Evolutionary conservation across 352 stramenopile species (phyloP).

Genomic region (Blastocystis sp.): DNA sequence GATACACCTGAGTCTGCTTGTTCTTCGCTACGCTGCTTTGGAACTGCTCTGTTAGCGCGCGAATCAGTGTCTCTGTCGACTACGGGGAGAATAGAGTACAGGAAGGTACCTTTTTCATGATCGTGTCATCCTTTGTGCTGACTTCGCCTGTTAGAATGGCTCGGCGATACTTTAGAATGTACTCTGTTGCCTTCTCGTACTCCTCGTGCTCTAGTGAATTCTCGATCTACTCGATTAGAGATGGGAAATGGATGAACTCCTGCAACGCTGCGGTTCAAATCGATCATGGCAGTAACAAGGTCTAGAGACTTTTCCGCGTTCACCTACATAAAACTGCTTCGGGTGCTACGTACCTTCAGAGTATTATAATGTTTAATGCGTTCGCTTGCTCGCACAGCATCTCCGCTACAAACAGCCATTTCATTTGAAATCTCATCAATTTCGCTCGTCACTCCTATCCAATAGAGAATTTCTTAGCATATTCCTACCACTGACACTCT

Average conservation of each 20-base stretch:
- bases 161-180: slow-evolving; percentile 44
- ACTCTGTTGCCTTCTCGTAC: slow-evolving; percentile 58
- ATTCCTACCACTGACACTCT: not conserved
- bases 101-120: slow-evolving; percentile 37
- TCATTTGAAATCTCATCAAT: slow-evolving; percentile 6
- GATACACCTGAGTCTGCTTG: slow-evolving; percentile 20
- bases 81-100: not conserved
- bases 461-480: not conserved
- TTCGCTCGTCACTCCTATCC: not conserved
- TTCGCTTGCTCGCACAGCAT: slow-evolving; percentile 29
- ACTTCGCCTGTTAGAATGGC: slow-evolving; percentile 53
- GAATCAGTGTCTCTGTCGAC: slow-evolving; percentile 42
- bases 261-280: slow-evolving; percentile 39
- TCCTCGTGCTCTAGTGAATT: slow-evolving; percentile 22
- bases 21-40: slow-evolving; percentile 5
- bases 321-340: not conserved
- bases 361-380: slow-evolving; percentile 45
- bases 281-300: slow-evolving; percentile 52
- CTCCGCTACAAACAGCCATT: slow-evolving; percentile 28
- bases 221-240: slow-evolving; percentile 15
- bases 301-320: slow-evolving; percentile 45
- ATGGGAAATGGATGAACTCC: not conserved
- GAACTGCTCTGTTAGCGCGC: slow-evolving; percentile 7
- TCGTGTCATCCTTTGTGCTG: slow-evolving; percentile 1
- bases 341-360: not conserved